Evolutionary conservation across 1,284 basidiomycete genomes (phyloP).

Genomic region (Ceratorhiza oryzae-sativae): DNA sequence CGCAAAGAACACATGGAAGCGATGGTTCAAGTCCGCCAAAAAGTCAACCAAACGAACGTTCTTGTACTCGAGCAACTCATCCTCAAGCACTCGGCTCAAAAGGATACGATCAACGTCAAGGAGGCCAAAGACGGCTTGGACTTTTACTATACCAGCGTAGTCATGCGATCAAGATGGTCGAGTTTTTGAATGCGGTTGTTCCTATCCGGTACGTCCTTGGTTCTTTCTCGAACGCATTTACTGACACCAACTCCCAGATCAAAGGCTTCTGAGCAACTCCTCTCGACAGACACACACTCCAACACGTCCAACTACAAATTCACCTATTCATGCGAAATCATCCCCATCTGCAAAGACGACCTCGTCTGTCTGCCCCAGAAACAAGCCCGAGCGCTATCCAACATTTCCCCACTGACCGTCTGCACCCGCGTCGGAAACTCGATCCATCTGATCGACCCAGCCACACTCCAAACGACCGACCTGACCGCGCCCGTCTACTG

Average conservation of each 20-base stretch:
- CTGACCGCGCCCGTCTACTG: slow-evolving; percentile 86
- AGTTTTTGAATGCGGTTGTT: slow-evolving; percentile 88
- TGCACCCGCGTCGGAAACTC: slow-evolving; percentile 93
- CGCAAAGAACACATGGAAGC: slow-evolving; percentile 99
- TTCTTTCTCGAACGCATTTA: background rate
- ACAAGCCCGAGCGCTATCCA: slow-evolving; percentile 81
- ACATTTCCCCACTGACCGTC: slow-evolving; percentile 86
- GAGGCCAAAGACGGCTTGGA: slow-evolving; percentile 96
- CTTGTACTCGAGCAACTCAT: slow-evolving; percentile 97
- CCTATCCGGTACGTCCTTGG: slow-evolving; percentile 74
- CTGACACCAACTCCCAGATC: slow-evolving; percentile 58
- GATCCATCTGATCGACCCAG: slow-evolving; percentile 88
- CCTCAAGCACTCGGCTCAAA: slow-evolving; percentile 95
- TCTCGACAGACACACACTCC: slow-evolving; percentile 92
- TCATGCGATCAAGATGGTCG: slow-evolving; percentile 97
- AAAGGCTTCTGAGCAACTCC: slow-evolving; percentile 91
- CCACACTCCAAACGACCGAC: slow-evolving; percentile 85
- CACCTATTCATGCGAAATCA: slow-evolving; percentile 97
- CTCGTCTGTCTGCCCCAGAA: slow-evolving; percentile 88
- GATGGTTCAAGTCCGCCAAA: slow-evolving; percentile 96
- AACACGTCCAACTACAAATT: slow-evolving; percentile 97
- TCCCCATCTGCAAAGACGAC: slow-evolving; percentile 97
- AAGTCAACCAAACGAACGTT: slow-evolving; percentile 98
- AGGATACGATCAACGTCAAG: slow-evolving; percentile 92
- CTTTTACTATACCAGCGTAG: slow-evolving; percentile 94